Evolutionary conservation across 1,139 yeast species (phyloP).

Genomic region (Diutina neorugosa): DNA sequence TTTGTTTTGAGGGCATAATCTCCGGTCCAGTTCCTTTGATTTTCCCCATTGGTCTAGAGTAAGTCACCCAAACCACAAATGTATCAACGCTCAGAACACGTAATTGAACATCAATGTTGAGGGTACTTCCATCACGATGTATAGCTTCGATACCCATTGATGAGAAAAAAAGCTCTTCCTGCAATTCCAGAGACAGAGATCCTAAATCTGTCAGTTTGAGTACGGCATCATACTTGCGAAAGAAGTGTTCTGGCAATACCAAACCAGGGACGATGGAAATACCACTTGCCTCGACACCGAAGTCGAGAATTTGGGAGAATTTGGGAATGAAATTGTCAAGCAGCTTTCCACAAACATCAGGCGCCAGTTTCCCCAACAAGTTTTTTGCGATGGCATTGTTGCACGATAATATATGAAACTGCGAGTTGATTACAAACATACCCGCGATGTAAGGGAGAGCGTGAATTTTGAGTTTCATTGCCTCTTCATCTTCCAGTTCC

Average conservation of each 20-base stretch:
- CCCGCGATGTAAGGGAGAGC: conserved; percentile 85
- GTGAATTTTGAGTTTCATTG: conserved; percentile 49
- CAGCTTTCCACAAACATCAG: conserved; percentile 35
- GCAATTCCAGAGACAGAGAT: conserved; percentile 11
- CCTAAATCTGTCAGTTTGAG: conserved; percentile 10
- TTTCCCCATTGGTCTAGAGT: conserved; percentile 38
- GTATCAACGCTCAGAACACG: conserved; percentile 53
- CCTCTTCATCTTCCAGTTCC: conserved; percentile 26
- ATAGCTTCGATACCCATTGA: conserved; percentile 57
- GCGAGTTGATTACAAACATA: conserved; percentile 45
- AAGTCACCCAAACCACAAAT: conserved; percentile 78
- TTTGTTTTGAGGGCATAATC: background rate
- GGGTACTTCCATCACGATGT: conserved; percentile 55
- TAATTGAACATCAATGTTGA: conserved; percentile 69
- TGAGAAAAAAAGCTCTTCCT: conserved; percentile 38
- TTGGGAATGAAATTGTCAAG: conserved; percentile 55
- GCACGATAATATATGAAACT: conserved; percentile 48
- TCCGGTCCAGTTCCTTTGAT: conserved; percentile 4
- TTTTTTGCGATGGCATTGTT: conserved; percentile 72
- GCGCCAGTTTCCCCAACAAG: conserved; percentile 53
- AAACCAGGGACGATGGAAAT: conserved; percentile 37
- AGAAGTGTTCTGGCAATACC: conserved; percentile 79
- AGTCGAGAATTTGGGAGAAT: conserved; percentile 41
- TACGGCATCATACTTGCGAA: conserved; percentile 43
- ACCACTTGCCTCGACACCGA: conserved; percentile 21